Evolutionary conservation across 208 protist genomes (phyloP).

Genomic region (Naegleria fowleri): DNA sequence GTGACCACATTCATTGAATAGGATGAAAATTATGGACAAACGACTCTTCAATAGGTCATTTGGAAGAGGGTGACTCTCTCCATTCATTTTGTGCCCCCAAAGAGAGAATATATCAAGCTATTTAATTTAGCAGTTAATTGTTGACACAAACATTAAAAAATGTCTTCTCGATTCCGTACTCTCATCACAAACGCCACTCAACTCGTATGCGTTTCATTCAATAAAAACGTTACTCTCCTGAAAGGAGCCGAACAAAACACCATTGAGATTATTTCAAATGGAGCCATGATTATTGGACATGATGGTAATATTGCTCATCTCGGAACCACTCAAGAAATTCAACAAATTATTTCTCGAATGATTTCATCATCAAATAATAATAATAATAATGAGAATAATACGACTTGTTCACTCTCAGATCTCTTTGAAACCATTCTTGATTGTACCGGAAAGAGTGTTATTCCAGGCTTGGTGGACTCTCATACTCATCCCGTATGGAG

Average conservation of each 20-base stretch:
- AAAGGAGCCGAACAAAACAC: constrained; percentile 1
- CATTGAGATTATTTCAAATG: constrained; percentile 47
- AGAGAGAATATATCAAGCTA: too few relatives aligned
- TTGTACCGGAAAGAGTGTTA: constrained; percentile 44
- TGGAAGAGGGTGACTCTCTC: too few relatives aligned
- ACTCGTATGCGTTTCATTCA: not conserved
- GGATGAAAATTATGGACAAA: too few relatives aligned
- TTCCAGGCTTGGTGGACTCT: constrained; percentile 60
- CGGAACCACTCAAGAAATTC: constrained; percentile 35
- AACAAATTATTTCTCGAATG: constrained; percentile 28
- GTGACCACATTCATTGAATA: too few relatives aligned
- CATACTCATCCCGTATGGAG: constrained; percentile 66
- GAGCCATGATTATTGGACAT: constrained; percentile 47
- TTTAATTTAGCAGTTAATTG: too few relatives aligned
- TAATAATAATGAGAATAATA: not conserved
- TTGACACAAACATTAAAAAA: too few relatives aligned
- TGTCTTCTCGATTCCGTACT: too few relatives aligned
- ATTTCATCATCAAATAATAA: not conserved
- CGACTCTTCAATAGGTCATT: too few relatives aligned
- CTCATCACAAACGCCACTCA: not conserved
- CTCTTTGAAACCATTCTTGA: constrained; percentile 50
- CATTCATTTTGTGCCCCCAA: too few relatives aligned
- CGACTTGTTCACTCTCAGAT: not conserved
- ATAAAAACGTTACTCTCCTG: not conserved
- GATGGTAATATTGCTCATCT: constrained; percentile 47